Evolutionary conservation across 148 eudicot species (phyloP).

Genomic region (Fallopia convolvulus): DNA sequence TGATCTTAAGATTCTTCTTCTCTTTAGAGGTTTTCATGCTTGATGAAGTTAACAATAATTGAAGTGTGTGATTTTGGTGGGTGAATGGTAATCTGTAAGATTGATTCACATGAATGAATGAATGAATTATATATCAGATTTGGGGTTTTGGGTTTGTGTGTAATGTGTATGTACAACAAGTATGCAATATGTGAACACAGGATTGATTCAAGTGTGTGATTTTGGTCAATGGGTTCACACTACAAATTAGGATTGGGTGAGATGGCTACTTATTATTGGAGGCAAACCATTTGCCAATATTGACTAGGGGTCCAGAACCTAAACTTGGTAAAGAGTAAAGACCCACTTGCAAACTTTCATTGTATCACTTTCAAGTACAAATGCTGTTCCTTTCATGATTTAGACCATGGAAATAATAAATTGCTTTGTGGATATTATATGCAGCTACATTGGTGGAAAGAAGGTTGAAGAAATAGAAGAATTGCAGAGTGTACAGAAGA

Average conservation of each 20-base stretch:
- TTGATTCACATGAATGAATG: neutral
- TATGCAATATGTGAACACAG: neutral
- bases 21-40: neutral
- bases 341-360: too few species aligned
- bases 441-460: neutral
- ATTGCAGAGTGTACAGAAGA: neutral
- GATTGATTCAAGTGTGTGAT: neutral
- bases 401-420: neutral
- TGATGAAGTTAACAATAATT: neutral
- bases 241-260: neutral
- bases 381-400: neutral
- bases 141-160: constrained; percentile 7
- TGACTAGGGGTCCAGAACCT: neutral
- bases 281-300: neutral
- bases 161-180: neutral
- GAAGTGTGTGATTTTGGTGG: neutral
- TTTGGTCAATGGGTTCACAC: constrained; percentile 10
- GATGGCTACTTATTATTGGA: neutral
- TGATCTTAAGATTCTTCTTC: neutral
- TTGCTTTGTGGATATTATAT: neutral
- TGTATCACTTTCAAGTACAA: neutral
- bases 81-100: neutral
- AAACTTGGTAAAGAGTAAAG: neutral
- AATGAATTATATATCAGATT: neutral
- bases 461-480: neutral